Conservation (phyloP, 1,284 basidiomycete species). For the Sporisorium iseilematis-ciliati region DNA sequence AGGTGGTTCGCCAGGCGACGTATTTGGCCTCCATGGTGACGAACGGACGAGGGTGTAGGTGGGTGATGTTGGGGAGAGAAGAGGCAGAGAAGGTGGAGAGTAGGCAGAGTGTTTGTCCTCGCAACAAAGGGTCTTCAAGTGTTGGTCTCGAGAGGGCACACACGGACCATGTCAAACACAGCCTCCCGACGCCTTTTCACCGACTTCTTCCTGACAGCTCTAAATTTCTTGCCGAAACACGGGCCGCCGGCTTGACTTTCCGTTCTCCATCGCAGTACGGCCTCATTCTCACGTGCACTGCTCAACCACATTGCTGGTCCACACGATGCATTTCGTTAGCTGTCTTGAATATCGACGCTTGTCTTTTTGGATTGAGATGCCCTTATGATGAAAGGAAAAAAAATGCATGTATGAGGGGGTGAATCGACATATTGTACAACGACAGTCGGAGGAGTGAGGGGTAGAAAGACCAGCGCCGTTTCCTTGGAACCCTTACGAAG, state of each 20-base stretch:
- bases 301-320: not conserved
- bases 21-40: slow-evolving; percentile 54
- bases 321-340: not conserved
- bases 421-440: slow-evolving; percentile 39
- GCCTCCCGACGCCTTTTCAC: slow-evolving; percentile 7
- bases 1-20: slow-evolving; percentile 37
- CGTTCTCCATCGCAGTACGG: not conserved
- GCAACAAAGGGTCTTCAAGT: not conserved
- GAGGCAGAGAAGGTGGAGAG: not conserved
- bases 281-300: not conserved
- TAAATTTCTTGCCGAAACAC: not conserved
- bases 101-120: not conserved
- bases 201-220: too few species aligned
- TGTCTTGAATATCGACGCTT: slow-evolving; percentile 2
- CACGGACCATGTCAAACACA: slow-evolving; percentile 20
- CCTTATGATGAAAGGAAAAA: not conserved
- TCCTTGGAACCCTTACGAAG: slow-evolving; percentile 41
- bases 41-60: not conserved
- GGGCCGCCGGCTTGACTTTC: not conserved
- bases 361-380: slow-evolving; percentile 8
- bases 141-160: slow-evolving; percentile 7
- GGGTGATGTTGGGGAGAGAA: not conserved
- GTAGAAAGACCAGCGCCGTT: slow-evolving; percentile 28
- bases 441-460: slow-evolving; percentile 13
- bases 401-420: slow-evolving; percentile 8